Evolutionary conservation across 75 land plant species (phyloP).

Genomic region (Gnetum montanum): DNA sequence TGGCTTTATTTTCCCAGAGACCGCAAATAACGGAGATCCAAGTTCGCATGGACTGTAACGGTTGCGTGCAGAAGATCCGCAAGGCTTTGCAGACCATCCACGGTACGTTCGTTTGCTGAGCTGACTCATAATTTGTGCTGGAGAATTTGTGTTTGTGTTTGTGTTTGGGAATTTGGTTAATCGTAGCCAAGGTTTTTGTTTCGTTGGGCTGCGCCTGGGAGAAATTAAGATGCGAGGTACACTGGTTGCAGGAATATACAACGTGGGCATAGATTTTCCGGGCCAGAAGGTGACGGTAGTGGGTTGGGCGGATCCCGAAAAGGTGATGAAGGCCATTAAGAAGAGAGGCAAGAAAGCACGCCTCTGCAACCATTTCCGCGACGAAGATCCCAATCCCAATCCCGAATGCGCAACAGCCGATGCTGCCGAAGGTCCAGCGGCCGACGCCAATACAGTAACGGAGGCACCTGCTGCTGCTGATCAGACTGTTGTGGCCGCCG

Average conservation of each 20-base stretch:
- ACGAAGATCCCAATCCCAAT: constrained; percentile 9
- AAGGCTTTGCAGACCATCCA: constrained; percentile 36
- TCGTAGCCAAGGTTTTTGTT: no score
- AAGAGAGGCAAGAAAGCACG: constrained; percentile 47
- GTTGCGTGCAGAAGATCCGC: constrained; percentile 68
- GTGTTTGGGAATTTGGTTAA: no score
- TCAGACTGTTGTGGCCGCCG: constrained; percentile 1
- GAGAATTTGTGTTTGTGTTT: no score
- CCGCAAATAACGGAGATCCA: constrained; percentile 46
- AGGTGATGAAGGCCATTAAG: constrained; percentile 45
- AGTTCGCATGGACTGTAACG: constrained; percentile 70
- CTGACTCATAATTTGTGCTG: no score
- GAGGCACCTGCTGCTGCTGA: neutral
- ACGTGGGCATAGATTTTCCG: constrained; percentile 33
- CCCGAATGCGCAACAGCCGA: constrained; percentile 2
- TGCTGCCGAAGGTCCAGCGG: constrained; percentile 1
- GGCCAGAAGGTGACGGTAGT: constrained; percentile 51
- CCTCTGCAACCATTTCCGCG: constrained; percentile 31
- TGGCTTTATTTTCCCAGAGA: constrained; percentile 22
- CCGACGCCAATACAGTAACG: neutral
- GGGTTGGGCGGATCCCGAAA: constrained; percentile 57
- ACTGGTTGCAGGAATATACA: constrained; percentile 45
- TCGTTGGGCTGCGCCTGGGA: no score
- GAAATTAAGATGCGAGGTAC: no score
- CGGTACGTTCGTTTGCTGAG: no score